A percentile compares a stretch with the other conserved stretches of the same genome.
These are phyloP conservation scores for Trichosporon coremiiforme DNA, from an alignment of 1,284 basidiomycete genomes.

Conservation along the genomic window DNA sequence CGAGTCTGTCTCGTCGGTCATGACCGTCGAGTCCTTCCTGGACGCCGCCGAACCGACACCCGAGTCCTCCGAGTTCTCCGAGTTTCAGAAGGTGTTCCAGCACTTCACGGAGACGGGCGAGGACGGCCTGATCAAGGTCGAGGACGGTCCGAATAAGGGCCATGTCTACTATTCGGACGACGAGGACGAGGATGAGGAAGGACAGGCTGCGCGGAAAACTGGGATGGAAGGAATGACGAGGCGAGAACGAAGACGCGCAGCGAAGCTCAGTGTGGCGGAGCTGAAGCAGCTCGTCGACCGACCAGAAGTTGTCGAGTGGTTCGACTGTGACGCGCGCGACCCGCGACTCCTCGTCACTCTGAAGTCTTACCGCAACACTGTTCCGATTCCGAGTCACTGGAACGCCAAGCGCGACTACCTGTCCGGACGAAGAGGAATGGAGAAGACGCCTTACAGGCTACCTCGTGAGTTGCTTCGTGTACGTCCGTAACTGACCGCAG, in stretches of 20 bases:
- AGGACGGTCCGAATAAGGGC: constrained; percentile 21
- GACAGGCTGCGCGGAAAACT: constrained; percentile 37
- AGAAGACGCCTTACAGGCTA: constrained; percentile 93
- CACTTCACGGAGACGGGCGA: constrained; percentile 42
- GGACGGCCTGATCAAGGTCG: constrained; percentile 43
- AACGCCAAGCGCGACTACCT: constrained; percentile 96
- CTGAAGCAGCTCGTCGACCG: constrained; percentile 95
- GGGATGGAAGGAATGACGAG: constrained; percentile 54
- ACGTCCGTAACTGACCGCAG: constrained; percentile 44
- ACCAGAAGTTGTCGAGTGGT: constrained; percentile 98
- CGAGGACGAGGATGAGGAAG: constrained; percentile 29
- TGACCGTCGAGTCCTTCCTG: constrained; percentile 41
- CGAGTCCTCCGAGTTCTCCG: constrained; percentile 42
- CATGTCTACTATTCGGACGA: constrained; percentile 28
- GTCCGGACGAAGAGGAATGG: constrained; percentile 94
- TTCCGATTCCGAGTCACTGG: constrained; percentile 96
- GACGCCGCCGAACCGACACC: constrained; percentile 39
- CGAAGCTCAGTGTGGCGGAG: constrained; percentile 82
- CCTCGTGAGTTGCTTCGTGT: constrained; percentile 57
- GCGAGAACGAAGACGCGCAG: constrained; percentile 48
- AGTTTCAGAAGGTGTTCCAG: constrained; percentile 51
- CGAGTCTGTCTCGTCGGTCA: constrained; percentile 39
- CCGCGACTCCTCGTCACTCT: constrained; percentile 88
- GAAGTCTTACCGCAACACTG: constrained; percentile 79
- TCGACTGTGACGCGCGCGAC: constrained; percentile 91